Evolutionary conservation across 2,329 filamentous ascomycete species (phyloP).

Genomic region (Colletotrichum euphorbiae): DNA sequence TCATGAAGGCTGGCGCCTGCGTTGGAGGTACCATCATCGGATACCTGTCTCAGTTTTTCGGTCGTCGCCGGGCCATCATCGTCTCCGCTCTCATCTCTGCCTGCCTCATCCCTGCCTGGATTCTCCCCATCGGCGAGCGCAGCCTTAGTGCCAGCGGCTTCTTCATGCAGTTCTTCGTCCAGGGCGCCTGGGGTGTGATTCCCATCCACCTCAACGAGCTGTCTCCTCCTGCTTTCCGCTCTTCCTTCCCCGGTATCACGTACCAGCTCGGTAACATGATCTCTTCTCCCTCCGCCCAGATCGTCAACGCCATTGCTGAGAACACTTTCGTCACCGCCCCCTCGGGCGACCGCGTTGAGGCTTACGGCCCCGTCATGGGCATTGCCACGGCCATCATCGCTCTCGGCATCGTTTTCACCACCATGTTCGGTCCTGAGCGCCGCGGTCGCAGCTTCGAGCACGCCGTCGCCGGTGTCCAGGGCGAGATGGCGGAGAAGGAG

Average conservation of each 20-base stretch:
- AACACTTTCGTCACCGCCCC: constrained; percentile 64
- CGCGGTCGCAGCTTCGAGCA: constrained; percentile 77
- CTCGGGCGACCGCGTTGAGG: constrained; percentile 68
- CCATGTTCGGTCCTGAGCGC: constrained; percentile 79
- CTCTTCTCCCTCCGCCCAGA: constrained; percentile 78
- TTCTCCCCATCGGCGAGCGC: constrained; percentile 70
- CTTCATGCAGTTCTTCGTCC: constrained; percentile 76
- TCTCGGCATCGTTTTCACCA: constrained; percentile 74
- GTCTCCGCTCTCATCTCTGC: constrained; percentile 69
- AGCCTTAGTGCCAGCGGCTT: constrained; percentile 73
- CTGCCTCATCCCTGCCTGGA: constrained; percentile 76
- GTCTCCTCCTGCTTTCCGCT: constrained; percentile 76
- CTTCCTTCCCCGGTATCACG: constrained; percentile 76
- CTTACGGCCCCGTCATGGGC: constrained; percentile 81
- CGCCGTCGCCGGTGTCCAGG: constrained; percentile 55
- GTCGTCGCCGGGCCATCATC: constrained; percentile 77
- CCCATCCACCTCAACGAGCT: constrained; percentile 81
- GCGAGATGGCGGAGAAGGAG: constrained; percentile 43
- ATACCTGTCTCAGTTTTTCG: constrained; percentile 80
- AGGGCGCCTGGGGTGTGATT: constrained; percentile 75
- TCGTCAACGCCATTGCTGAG: constrained; percentile 81
- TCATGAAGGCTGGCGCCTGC: constrained; percentile 84
- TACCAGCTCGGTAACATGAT: constrained; percentile 84
- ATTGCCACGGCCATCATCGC: constrained; percentile 82
- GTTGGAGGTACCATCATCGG: constrained; percentile 80